Base-by-base conservation (phyloP, 2,329 filamentous ascomycete genomes). In the Colletotrichum filicis region DNA sequence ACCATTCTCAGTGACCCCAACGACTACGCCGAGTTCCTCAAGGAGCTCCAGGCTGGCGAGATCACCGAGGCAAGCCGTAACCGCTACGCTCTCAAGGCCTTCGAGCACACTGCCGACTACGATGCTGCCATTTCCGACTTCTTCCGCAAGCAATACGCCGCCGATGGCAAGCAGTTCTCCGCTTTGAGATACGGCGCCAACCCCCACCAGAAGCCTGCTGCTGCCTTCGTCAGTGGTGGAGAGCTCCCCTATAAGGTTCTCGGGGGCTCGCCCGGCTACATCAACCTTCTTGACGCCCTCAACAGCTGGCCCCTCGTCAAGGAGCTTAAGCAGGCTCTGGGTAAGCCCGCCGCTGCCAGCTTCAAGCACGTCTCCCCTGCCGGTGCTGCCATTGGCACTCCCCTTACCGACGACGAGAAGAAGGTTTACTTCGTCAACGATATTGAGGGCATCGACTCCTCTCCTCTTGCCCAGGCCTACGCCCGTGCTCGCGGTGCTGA, bases 331-430 rank as follows among this genome's bases (percentile, higher is more conserved):
- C 87, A 93, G 78, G 95, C 96, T 26, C 91, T 98, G 26, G 92
- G 93, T 77, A 92, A 93, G 83, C 94, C 97, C 42, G 97, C 97
- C 66, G 97, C 97, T 35, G 96, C 97, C 75, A 98, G 95, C 82
- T 99, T 99, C 92, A 99, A 98, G 91, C 97, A 99, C 83, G 97
- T 98, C 75, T 99, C 97, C 11, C 97, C 97, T 24, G 97, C 97
- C 56, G 97, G 97, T 80, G 97, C 96, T 72, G 96, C 97, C 76
- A 97, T 99, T 79, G 97, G 95, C 77, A 92, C 97, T 7, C 94
- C 95, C 26, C 89, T 99, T 76, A 94, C 87, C 76, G 91, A 94
- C 53, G 93, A 94, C 65, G 97, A 99, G 90, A 93, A 94, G 84
- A 97, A 97, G 86, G 97, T 98, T 68, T 99, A 98, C 88, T 98